Percentiles rank a stretch among this genome's conserved stretches.
Conservation (phyloP, 2,329 filamentous ascomycete species). For the Chaetomiaceae sp. region DNA sequence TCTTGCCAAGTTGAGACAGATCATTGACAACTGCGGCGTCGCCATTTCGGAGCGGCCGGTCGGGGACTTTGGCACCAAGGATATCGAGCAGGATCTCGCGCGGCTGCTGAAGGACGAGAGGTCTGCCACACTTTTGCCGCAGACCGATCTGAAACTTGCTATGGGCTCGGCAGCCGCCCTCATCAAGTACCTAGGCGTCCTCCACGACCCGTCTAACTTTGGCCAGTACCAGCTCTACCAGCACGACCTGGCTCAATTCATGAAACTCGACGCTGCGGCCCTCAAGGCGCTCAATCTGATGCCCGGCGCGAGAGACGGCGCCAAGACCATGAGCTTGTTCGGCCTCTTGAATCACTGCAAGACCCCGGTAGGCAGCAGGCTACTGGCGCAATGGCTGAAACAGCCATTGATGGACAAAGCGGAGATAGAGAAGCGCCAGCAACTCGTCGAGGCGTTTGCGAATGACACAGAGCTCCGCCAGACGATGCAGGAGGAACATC, state of each 20-base stretch:
- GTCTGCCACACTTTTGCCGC: constrained; percentile 68
- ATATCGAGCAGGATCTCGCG: constrained; percentile 92
- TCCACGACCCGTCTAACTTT: constrained; percentile 91
- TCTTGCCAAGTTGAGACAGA: constrained; percentile 75
- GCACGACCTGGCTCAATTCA: constrained; percentile 92
- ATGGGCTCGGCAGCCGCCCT: constrained; percentile 92
- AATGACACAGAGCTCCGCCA: constrained; percentile 88
- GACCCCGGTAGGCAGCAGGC: constrained; percentile 81
- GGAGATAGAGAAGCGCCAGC: constrained; percentile 86
- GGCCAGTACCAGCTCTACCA: constrained; percentile 97
- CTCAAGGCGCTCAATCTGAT: constrained; percentile 93
- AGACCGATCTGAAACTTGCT: constrained; percentile 88
- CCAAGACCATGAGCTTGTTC: constrained; percentile 96
- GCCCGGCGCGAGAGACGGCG: constrained; percentile 87
- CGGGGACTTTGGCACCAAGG: constrained; percentile 76
- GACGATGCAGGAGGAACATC: constrained; percentile 93
- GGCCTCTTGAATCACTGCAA: constrained; percentile 96
- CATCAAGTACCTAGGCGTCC: constrained; percentile 87
- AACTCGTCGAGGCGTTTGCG: constrained; percentile 91
- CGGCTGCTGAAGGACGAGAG: constrained; percentile 82
- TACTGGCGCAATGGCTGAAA: constrained; percentile 94
- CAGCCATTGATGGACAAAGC: constrained; percentile 88
- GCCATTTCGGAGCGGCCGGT: constrained; percentile 74
- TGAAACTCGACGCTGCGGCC: constrained; percentile 95
- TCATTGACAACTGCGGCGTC: constrained; percentile 87